Conservation (phyloP, 352 stramenopile genomes). For the Pythium inflatum region DNA sequence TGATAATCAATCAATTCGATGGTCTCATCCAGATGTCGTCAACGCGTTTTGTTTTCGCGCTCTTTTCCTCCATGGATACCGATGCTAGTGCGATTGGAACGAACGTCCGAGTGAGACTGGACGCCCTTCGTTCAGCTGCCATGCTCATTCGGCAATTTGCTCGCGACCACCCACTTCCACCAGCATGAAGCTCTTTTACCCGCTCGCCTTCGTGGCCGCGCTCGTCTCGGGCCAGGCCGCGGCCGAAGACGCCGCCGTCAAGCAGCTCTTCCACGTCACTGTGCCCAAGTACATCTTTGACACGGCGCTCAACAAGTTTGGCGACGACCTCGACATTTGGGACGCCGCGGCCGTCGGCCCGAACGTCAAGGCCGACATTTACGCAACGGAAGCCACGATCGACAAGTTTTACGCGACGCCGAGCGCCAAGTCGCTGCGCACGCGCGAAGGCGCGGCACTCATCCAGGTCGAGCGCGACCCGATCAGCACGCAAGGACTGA, state of each 20-base stretch:
- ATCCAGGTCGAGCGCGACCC: slow-evolving; percentile 23
- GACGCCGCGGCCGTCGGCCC: slow-evolving; percentile 13
- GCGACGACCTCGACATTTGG: slow-evolving; percentile 36
- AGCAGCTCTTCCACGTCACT: slow-evolving; percentile 44
- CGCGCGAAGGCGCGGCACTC: slow-evolving; percentile 14
- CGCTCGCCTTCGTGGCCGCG: slow-evolving; percentile 25
- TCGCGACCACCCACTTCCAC: not conserved
- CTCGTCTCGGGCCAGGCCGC: slow-evolving; percentile 23
- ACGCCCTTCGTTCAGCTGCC: not conserved
- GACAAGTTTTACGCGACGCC: slow-evolving; percentile 32
- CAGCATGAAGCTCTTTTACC: slow-evolving; percentile 36
- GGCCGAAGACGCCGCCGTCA: slow-evolving; percentile 30
- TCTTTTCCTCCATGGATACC: not conserved
- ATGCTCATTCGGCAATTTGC: slow-evolving; percentile 28
- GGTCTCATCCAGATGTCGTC: not conserved
- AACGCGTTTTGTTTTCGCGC: not conserved
- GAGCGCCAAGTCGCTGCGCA: slow-evolving; percentile 19
- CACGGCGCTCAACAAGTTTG: slow-evolving; percentile 26
- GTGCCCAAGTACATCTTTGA: slow-evolving; percentile 37
- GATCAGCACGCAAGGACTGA: slow-evolving; percentile 12
- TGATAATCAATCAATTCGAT: not conserved
- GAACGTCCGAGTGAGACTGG: not conserved
- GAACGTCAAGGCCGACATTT: slow-evolving; percentile 38
- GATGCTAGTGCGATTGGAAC: not conserved
- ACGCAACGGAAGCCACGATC: slow-evolving; percentile 27